A percentile compares a stretch with the other conserved stretches of the same genome.
phyloP scores from a whole-genome alignment of 768 basidiomycete species.

The Mycena albidolilacea region DNA sequence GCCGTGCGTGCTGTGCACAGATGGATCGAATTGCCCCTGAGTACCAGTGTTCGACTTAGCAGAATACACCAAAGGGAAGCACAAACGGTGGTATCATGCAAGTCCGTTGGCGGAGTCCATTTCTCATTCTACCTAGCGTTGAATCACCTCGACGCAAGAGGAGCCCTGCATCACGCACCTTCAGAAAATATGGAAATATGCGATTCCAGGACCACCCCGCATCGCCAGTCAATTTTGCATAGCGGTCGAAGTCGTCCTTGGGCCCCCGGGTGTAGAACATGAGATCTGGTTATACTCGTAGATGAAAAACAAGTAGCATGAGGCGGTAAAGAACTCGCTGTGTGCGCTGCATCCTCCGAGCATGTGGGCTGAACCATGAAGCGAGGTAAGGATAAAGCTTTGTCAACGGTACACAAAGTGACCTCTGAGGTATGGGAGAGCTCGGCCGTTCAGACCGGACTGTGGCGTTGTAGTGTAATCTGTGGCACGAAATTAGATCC shows the following conservation, averaged over 20 bases:
- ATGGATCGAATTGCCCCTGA: not conserved
- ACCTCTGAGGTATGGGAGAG: not conserved
- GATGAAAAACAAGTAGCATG: not conserved
- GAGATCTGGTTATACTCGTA: not conserved
- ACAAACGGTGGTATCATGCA: constrained; percentile 1
- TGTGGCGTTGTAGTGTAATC: constrained; percentile 14
- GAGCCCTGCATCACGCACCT: not conserved
- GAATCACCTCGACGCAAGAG: not conserved
- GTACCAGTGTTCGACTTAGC: not conserved
- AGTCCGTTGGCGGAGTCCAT: not conserved
- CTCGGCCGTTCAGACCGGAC: constrained; percentile 1
- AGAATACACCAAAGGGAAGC: not conserved
- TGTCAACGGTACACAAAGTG: not conserved
- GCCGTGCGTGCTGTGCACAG: not conserved
- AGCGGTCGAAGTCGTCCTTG: constrained; percentile 14
- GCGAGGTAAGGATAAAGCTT: not conserved
- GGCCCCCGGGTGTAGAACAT: constrained; percentile 11
- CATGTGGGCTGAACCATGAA: not conserved
- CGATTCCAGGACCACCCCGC: constrained; percentile 2
- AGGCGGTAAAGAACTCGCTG: not conserved
- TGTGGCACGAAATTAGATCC: not conserved
- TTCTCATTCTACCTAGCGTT: not conserved
- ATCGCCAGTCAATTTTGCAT: constrained; percentile 7
- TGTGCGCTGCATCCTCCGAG: constrained; percentile 11
- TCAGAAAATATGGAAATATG: constrained; percentile 13